Percentiles rank a stretch among this genome's conserved stretches.
phyloP scores from a whole-genome alignment of 768 basidiomycete species.

The Leccinellum luteum region DNA sequence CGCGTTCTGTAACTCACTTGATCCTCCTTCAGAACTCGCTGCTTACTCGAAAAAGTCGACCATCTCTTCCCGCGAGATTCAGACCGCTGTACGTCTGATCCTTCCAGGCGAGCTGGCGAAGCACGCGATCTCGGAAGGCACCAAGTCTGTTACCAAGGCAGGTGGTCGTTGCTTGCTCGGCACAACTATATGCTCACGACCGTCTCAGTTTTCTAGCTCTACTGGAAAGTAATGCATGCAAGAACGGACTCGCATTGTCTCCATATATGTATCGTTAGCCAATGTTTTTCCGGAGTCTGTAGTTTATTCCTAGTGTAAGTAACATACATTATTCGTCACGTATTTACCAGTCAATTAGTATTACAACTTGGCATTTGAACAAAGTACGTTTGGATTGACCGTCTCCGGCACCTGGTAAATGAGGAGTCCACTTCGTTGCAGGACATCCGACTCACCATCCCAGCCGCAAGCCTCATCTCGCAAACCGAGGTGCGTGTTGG shows the following conservation, averaged over 20 bases:
- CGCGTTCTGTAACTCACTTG: not conserved
- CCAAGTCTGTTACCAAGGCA: constrained; percentile 87
- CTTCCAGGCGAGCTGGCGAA: constrained; percentile 95
- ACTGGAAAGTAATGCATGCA: constrained; percentile 52
- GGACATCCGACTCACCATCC: constrained; percentile 16
- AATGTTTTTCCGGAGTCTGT: constrained; percentile 19
- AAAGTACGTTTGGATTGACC: too few relatives aligned
- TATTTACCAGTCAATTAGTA: constrained; percentile 10
- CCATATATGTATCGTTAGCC: constrained; percentile 27
- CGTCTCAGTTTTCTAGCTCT: constrained; percentile 64
- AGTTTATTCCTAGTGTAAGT: constrained; percentile 16
- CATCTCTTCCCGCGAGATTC: constrained; percentile 97
- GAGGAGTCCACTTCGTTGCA: not conserved
- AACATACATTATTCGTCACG: constrained; percentile 19
- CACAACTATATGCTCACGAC: constrained; percentile 9
- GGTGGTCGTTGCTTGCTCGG: constrained; percentile 16
- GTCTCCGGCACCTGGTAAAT: too few relatives aligned
- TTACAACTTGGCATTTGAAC: not conserved
- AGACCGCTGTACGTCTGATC: constrained; percentile 95
- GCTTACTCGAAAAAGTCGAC: constrained; percentile 98
- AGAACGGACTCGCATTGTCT: not conserved
- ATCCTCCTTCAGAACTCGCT: constrained; percentile 75
- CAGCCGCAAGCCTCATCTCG: constrained; percentile 22
- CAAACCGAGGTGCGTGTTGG: constrained; percentile 21
- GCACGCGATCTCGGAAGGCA: constrained; percentile 74